phyloP scores from a whole-genome alignment of 1,284 basidiomycete genomes.

The Tilletia caries region DNA sequence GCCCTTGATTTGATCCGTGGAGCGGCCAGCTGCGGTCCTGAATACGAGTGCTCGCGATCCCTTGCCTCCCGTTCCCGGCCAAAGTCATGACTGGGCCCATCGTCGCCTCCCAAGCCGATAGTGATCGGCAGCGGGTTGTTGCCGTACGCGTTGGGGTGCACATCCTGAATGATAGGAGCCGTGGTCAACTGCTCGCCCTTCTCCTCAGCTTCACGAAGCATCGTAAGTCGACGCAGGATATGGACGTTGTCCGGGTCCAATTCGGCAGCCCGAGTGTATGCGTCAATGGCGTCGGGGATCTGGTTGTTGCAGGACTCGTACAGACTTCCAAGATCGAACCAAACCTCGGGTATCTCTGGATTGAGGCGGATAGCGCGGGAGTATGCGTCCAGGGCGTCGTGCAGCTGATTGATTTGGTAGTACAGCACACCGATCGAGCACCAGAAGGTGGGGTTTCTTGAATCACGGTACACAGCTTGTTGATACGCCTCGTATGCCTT shows the following conservation, averaged over 20 bases:
- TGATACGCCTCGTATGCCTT: constrained; percentile 99
- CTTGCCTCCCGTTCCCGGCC: neutral
- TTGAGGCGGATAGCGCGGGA: constrained; percentile 97
- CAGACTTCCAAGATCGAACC: constrained; percentile 94
- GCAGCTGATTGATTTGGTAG: constrained; percentile 99
- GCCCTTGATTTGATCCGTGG: constrained; percentile 21
- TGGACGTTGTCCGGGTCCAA: constrained; percentile 48
- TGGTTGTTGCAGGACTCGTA: constrained; percentile 99
- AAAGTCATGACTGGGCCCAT: neutral
- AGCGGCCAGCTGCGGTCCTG: constrained; percentile 33
- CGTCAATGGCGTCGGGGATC: constrained; percentile 95
- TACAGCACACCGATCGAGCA: constrained; percentile 98
- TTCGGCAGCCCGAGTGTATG: constrained; percentile 62
- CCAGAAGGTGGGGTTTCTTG: constrained; percentile 98
- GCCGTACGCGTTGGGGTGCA: constrained; percentile 83
- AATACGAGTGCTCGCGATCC: constrained; percentile 10
- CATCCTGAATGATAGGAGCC: constrained; percentile 87
- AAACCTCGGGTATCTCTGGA: constrained; percentile 97
- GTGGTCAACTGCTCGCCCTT: constrained; percentile 71
- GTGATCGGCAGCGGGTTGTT: constrained; percentile 20
- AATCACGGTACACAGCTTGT: constrained; percentile 96
- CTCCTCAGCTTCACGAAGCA: constrained; percentile 76
- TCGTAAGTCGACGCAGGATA: constrained; percentile 46
- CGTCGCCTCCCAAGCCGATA: neutral
- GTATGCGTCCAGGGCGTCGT: constrained; percentile 95